Percentiles rank a stretch among this genome's conserved stretches.
phyloP scores from a whole-genome alignment of 2,329 filamentous ascomycete species.

The Bertia moriformis region DNA sequence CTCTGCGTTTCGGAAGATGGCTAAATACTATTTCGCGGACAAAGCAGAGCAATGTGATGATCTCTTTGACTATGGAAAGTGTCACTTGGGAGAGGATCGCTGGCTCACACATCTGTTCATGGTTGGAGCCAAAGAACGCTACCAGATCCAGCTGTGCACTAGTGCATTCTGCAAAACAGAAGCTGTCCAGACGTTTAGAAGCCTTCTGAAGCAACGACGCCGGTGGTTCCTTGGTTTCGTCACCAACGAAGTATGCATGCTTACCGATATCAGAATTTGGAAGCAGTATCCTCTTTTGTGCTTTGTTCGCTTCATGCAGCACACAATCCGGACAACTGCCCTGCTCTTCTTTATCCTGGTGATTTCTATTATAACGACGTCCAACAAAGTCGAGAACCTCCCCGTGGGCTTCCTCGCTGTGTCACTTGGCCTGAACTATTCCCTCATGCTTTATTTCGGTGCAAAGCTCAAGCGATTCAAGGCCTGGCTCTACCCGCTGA shows the following conservation, averaged over 20 bases:
- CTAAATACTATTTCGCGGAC: constrained; percentile 95
- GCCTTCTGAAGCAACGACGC: constrained; percentile 81
- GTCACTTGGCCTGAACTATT: constrained; percentile 82
- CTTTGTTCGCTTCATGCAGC: constrained; percentile 81
- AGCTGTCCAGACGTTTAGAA: constrained; percentile 75
- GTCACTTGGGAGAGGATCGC: constrained; percentile 84
- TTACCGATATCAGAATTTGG: constrained; percentile 88
- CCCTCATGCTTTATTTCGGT: constrained; percentile 92
- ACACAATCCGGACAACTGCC: constrained; percentile 88
- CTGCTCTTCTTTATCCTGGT: constrained; percentile 90
- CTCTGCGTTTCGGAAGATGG: constrained; percentile 90
- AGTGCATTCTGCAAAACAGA: constrained; percentile 98
- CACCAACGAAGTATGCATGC: constrained; percentile 95
- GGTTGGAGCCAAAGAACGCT: constrained; percentile 83
- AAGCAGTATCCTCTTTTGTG: constrained; percentile 76
- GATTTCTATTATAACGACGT: constrained; percentile 71
- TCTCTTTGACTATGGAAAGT: constrained; percentile 91
- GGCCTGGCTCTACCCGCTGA: constrained; percentile 84
- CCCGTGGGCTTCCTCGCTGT: constrained; percentile 89
- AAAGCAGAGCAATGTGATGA: constrained; percentile 92
- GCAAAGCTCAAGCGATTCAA: constrained; percentile 77
- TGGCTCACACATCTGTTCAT: constrained; percentile 98
- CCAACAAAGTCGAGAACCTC: constrained; percentile 61
- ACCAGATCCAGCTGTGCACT: constrained; percentile 96
- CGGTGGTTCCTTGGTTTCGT: constrained; percentile 96